phyloP scores from a whole-genome alignment of 2,329 filamentous ascomycete species.

The Fusarium sp. region DNA sequence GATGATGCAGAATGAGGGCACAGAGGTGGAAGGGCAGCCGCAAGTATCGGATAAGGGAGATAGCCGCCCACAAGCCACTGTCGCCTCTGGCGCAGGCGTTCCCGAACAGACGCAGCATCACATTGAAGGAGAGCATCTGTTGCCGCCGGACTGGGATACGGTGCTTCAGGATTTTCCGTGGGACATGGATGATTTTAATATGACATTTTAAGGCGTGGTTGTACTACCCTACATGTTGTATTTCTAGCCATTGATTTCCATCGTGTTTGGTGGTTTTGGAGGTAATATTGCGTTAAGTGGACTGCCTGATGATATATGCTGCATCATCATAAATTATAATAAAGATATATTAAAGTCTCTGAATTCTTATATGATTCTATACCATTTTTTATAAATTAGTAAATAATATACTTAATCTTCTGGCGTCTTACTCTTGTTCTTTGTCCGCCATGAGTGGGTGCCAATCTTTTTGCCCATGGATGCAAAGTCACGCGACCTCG shows the following conservation, averaged over 20 bases:
- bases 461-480: too few relatives aligned
- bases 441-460: too few relatives aligned
- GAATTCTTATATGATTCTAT: too few relatives aligned
- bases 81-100: background rate
- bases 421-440: too few relatives aligned
- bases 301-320: background rate
- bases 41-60: background rate
- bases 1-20: constrained; percentile 26
- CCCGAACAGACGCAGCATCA: background rate
- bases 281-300: background rate
- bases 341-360: too few relatives aligned
- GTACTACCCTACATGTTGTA: background rate
- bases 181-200: constrained; percentile 39
- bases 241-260: background rate
- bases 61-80: background rate
- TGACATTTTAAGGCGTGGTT: constrained; percentile 19
- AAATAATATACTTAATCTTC: too few relatives aligned
- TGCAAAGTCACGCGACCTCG: background rate
- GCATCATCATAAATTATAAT: too few relatives aligned
- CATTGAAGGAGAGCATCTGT: constrained; percentile 17
- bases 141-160: constrained; percentile 45
- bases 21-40: background rate
- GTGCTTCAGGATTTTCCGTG: constrained; percentile 46
- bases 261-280: background rate
- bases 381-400: too few relatives aligned